Evolutionary conservation across 345 rosid genomes (phyloP), one percentile per base, ranked within the genome.

Genomic region (Euphorbia lathyris): DNA sequence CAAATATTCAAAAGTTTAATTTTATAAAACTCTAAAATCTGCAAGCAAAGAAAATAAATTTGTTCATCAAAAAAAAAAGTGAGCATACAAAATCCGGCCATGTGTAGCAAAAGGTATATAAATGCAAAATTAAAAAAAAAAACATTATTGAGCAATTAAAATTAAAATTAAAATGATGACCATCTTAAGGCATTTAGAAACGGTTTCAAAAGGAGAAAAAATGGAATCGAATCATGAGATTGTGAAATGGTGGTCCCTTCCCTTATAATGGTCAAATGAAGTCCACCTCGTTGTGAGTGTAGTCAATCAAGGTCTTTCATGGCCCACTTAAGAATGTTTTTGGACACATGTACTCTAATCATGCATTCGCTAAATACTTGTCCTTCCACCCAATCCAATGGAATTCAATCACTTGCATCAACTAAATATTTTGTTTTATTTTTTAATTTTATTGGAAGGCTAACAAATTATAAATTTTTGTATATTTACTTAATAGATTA

Each of bases 271-370:
- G 80, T 80, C 79, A 80, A 76, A 68, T 19, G 58, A 58, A 53
- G 12, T 4, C 1, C 22, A 38, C 80, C 77, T 83, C 79, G 79
- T 51, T 29, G 69, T 9, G 13, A 0, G 84, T 63, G 79, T 65
- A 63, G 80, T 80, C 78, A 73, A 80, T 73, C 55, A 58, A 70
- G 48, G 30, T 68, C 72, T 58, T 64, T 66, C 5, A 36, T 55
- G 71, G 27, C 38, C 74, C 77, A 29, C 45, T 17, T 55, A 32
- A 26, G 40, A 26, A 25, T 22, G 48, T 59, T 71, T 67, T 20
- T 20, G 10, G 56, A 72, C 80, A 70, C 78, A 65, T 73, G 78
- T 42, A 66, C 34, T 36, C 67, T 65, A 70, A 67, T 63, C 69
- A 77, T 68, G 76, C 43, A n/a, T n/a, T 34, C 38, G 38, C 38